Base-by-base conservation (phyloP, 192 early-diverging fungal species). In the Entrophospora sp. region DNA sequence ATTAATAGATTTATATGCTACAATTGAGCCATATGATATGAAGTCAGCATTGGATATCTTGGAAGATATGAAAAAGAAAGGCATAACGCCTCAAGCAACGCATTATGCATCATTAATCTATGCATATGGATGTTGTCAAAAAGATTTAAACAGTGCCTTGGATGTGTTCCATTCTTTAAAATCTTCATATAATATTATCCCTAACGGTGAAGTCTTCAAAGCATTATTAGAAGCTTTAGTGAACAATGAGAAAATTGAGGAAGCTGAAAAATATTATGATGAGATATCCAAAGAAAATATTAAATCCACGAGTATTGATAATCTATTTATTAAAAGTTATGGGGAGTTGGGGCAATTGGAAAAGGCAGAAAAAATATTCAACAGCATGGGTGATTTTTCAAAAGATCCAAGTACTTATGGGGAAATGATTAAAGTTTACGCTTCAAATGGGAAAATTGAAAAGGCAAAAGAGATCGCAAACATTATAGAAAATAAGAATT, bases 341-440 rank as follows among this genome's bases (percentile, higher is more conserved):
- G 83, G 83, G 6, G 59, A 71, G 35, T 66, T 67, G 5, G 63
- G 73, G 1, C 51, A 78, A 0, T 43, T 77, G 60, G 53, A 59
- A 13, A 69, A 72, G 4, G 80, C 83, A 8, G 72, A 77, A 34
- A 34, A 31, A 2, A 56, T 84, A 3, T 84, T 84, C 44, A 62
- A 79, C 12, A 46, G 51, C 7, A 84, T 84, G 83, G 37, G 49
- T 13, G 83, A 84, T 46, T 65, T 74, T 14, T 55, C 77, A 30
- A 74, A 79, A 52, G 83, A 82, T 38, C 83, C 83, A 0, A 82
- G 78, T 66, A 84, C 80, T 12, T 84, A 78, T 71, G 78, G 80
- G 51, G 78, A 77, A 49, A 80, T 84, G 83, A 72, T 84, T 4
- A 70, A 76, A 30, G 78, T 75, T 28, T 82, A 80, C 38, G 18